phyloP scores from a whole-genome alignment of 176 grass and related monocot species.

The Secale cereale region DNA sequence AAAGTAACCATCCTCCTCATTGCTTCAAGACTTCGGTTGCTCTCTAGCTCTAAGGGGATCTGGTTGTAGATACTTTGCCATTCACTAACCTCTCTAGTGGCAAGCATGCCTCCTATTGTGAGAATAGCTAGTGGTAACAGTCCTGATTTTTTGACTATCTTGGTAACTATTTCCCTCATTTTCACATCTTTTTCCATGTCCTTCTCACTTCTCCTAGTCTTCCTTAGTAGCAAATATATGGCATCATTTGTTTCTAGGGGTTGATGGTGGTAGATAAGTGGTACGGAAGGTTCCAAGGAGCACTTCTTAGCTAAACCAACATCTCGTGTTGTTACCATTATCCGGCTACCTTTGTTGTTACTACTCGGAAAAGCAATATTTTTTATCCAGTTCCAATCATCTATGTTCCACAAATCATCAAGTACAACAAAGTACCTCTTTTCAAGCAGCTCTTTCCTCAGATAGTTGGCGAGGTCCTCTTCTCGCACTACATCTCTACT shows the following conservation, averaged over 20 bases:
- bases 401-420: constrained; percentile 21
- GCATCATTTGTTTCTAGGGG: background rate
- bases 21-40: background rate
- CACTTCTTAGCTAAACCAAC: no score
- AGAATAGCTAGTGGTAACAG: background rate
- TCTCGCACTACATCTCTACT: background rate
- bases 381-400: background rate
- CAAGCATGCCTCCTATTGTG: background rate
- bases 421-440: constrained; percentile 29
- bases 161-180: background rate
- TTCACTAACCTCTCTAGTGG: background rate
- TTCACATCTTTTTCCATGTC: background rate
- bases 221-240: background rate
- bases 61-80: background rate
- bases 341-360: no score
- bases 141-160: background rate
- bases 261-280: background rate
- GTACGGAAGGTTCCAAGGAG: no score
- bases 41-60: background rate
- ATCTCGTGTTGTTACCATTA: no score
- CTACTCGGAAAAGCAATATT: no score
- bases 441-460: fast-evolving
- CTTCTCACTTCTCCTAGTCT: background rate
- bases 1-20: no score
- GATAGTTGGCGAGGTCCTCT: background rate